A percentile compares a stretch with the other conserved stretches of the same genome.
These are phyloP conservation scores for Thelephora ganbajun DNA, from an alignment of 768 basidiomycete species.

Conservation along the genomic window DNA sequence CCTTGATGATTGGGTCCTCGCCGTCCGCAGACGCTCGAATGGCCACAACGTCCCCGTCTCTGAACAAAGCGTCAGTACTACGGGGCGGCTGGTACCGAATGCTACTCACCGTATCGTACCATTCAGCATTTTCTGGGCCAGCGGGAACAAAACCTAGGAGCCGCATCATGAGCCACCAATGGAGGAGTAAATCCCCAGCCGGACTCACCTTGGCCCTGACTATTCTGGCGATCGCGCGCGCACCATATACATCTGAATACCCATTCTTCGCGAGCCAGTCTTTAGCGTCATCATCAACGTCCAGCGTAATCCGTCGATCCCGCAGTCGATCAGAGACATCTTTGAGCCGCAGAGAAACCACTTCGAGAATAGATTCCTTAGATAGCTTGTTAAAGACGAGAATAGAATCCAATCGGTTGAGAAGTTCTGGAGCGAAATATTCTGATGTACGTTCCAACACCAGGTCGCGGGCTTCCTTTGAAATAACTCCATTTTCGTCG, in stretches of 20 bases:
- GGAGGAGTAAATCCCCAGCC: neutral
- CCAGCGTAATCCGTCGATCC: slow-evolving; percentile 51
- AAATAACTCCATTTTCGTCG: slow-evolving; percentile 49
- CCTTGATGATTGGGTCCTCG: slow-evolving; percentile 20
- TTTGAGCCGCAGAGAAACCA: slow-evolving; percentile 61
- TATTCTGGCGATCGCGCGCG: slow-evolving; percentile 76
- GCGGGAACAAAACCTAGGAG: slow-evolving; percentile 37
- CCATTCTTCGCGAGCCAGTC: slow-evolving; percentile 65
- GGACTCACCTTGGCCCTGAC: slow-evolving; percentile 55
- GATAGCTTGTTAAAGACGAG: slow-evolving; percentile 87
- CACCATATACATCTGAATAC: slow-evolving; percentile 78
- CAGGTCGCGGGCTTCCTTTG: slow-evolving; percentile 40
- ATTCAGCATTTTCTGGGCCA: slow-evolving; percentile 66
- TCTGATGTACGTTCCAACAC: slow-evolving; percentile 65
- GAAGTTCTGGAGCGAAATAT: slow-evolving; percentile 81
- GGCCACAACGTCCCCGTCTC: slow-evolving; percentile 31
- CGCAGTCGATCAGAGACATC: slow-evolving; percentile 61
- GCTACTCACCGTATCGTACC: slow-evolving; percentile 57
- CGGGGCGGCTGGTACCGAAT: neutral
- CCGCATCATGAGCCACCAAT: neutral
- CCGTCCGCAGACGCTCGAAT: slow-evolving; percentile 20
- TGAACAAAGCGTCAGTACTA: slow-evolving; percentile 8
- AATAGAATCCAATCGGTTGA: slow-evolving; percentile 81
- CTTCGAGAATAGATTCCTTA: slow-evolving; percentile 53
- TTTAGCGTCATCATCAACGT: slow-evolving; percentile 47